These are phyloP conservation scores for Waltiozyma sp. DNA, from an alignment of 1,139 yeast genomes.

Conservation along the genomic window DNA sequence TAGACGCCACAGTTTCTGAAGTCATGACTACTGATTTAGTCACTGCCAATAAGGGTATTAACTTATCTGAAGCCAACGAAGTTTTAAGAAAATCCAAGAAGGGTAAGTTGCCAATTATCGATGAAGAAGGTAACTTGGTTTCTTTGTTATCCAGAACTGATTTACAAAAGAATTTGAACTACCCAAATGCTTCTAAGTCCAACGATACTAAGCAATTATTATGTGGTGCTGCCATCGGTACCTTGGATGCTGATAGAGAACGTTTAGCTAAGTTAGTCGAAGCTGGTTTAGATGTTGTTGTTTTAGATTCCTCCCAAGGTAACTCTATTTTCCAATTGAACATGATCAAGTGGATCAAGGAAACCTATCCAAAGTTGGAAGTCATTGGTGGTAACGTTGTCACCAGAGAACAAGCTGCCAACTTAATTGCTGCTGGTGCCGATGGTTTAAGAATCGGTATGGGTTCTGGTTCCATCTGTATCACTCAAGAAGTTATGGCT, in stretches of 20 bases:
- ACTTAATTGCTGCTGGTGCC: conserved; percentile 90
- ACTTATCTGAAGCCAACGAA: conserved; percentile 78
- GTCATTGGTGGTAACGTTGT: conserved; percentile 98
- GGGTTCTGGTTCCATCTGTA: conserved; percentile 99
- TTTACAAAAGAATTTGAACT: conserved; percentile 88
- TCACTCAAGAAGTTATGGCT: conserved; percentile 99
- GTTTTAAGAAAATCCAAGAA: conserved; percentile 87
- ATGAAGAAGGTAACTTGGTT: conserved; percentile 61
- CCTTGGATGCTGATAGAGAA: conserved; percentile 77
- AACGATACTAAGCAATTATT: conserved; percentile 87
- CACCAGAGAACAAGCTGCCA: conserved; percentile 97
- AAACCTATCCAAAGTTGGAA: conserved; percentile 66
- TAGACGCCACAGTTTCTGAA: conserved; percentile 48
- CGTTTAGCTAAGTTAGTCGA: conserved; percentile 79
- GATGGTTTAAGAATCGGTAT: conserved; percentile 98
- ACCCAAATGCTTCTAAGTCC: conserved; percentile 92
- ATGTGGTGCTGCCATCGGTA: conserved; percentile 98
- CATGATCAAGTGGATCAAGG: conserved; percentile 87
- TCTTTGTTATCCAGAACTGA: conserved; percentile 92
- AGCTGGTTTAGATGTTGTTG: conserved; percentile 96
- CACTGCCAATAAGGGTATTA: conserved; percentile 75
- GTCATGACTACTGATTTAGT: conserved; percentile 87
- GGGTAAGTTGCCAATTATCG: conserved; percentile 95
- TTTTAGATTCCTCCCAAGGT: conserved; percentile 95
- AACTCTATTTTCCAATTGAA: conserved; percentile 90